These are phyloP conservation scores for Cutaneotrichosporon sp. DNA, from an alignment of 1,284 basidiomycete genomes.

Conservation along the genomic window DNA sequence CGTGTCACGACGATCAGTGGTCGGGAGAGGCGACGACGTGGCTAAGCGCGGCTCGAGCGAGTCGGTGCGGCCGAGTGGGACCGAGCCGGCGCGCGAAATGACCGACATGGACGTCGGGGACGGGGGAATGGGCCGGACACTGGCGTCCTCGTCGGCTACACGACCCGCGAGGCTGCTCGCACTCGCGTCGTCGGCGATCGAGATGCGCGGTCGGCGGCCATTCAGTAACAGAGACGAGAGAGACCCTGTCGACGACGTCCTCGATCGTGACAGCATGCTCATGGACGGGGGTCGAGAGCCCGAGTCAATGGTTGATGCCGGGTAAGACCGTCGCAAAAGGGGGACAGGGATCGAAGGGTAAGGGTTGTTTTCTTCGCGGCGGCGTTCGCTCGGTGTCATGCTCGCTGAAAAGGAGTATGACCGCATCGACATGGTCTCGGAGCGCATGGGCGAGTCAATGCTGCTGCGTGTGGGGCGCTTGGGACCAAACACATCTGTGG, in stretches of 20 bases:
- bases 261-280: constrained; percentile 27
- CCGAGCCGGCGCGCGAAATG: constrained; percentile 27
- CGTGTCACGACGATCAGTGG: constrained; percentile 6
- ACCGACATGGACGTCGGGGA: constrained; percentile 58
- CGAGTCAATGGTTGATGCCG: constrained; percentile 27
- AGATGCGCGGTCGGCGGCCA: constrained; percentile 10
- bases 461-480: constrained; percentile 2
- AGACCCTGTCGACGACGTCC: constrained; percentile 27
- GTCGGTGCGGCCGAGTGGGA: constrained; percentile 6
- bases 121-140: constrained; percentile 75
- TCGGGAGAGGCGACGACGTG: not conserved
- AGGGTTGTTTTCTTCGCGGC: constrained; percentile 41
- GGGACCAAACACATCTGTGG: not conserved
- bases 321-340: constrained; percentile 17
- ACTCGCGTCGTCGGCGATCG: constrained; percentile 19
- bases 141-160: constrained; percentile 85
- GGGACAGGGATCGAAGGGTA: constrained; percentile 43
- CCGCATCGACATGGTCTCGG: constrained; percentile 43
- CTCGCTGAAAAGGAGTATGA: constrained; percentile 17
- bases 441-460: constrained; percentile 17
- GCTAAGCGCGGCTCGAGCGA: constrained; percentile 5
- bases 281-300: constrained; percentile 19
- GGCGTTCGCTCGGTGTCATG: constrained; percentile 18
- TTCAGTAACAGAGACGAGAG: constrained; percentile 16
- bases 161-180: constrained; percentile 4